phyloP scores from a whole-genome alignment of 2,329 filamentous ascomycete species.

The Ascocoryne sarcoides region DNA sequence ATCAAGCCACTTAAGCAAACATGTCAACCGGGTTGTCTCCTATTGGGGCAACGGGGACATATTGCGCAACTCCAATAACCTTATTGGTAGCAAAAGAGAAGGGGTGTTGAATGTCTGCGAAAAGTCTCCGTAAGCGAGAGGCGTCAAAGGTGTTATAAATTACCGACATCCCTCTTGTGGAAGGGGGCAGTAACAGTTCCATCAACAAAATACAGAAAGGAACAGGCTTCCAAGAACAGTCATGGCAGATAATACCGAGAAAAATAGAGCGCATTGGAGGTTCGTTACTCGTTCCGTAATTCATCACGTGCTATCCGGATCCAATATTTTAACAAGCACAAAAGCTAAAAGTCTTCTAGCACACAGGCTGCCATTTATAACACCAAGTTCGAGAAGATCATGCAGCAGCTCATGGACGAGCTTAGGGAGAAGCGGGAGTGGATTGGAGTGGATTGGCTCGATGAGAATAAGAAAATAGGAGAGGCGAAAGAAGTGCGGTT shows the following conservation, averaged over 20 bases:
- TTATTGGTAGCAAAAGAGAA: no score
- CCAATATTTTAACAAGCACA: no score
- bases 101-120: conserved; percentile 18
- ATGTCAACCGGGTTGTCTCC: no score
- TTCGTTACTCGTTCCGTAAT: conserved; percentile 21
- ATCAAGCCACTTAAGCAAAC: no score
- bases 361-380: conserved; percentile 48
- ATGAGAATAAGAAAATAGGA: conserved; percentile 4
- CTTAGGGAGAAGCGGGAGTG: conserved; percentile 47
- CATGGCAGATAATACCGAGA: no score
- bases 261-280: conserved; percentile 34
- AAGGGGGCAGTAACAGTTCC: no score
- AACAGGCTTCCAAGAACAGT: no score
- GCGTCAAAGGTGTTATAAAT: no score
- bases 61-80: no score
- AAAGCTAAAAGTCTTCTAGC: conserved; percentile 26
- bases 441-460: conserved; percentile 50
- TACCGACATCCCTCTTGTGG: no score
- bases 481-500: conserved; percentile 37
- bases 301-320: neutral
- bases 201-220: no score
- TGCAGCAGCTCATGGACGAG: conserved; percentile 44
- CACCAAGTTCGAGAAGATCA: conserved; percentile 43
- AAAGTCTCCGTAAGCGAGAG: conserved; percentile 21
- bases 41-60: no score